These are phyloP conservation scores for Solanum chacoense DNA, from an alignment of 305 asterid genomes.

Conservation along the genomic window DNA sequence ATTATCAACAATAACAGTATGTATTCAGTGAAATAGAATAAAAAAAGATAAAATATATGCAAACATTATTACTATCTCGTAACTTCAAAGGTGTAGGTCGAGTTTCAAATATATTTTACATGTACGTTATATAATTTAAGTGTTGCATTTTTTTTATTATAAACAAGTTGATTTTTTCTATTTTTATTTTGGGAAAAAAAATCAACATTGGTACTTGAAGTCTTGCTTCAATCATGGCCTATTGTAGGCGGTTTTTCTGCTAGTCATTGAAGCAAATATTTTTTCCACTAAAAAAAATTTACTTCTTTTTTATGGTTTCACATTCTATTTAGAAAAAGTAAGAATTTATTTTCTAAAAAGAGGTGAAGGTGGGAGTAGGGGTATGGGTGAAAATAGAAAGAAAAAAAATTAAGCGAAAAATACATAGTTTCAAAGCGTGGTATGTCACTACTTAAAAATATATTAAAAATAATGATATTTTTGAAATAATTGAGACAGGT, in stretches of 20 bases:
- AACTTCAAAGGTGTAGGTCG: background rate
- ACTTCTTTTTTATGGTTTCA: background rate
- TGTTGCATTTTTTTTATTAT: background rate
- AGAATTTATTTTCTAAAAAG: background rate
- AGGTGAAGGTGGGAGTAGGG: background rate
- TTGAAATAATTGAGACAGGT: rapidly evolving
- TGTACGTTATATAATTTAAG: background rate
- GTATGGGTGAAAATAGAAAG: background rate
- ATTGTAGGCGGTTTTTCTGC: background rate
- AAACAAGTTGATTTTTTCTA: background rate
- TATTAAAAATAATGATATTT: too few species aligned
- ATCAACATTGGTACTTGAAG: background rate
- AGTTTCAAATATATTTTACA: too few species aligned
- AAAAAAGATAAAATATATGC: rapidly evolving
- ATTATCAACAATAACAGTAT: too few species aligned
- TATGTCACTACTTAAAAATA: too few species aligned
- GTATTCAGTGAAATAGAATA: too few species aligned
- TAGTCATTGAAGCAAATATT: background rate
- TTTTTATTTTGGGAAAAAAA: background rate
- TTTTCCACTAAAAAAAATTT: background rate
- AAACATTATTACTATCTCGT: too few species aligned
- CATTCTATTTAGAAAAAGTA: background rate
- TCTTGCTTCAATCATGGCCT: background rate
- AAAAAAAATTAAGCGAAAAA: too few species aligned
- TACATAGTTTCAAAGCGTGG: background rate